phyloP scores from a whole-genome alignment of 73 alveolate species.

The Paramecium tetraurelia region DNA sequence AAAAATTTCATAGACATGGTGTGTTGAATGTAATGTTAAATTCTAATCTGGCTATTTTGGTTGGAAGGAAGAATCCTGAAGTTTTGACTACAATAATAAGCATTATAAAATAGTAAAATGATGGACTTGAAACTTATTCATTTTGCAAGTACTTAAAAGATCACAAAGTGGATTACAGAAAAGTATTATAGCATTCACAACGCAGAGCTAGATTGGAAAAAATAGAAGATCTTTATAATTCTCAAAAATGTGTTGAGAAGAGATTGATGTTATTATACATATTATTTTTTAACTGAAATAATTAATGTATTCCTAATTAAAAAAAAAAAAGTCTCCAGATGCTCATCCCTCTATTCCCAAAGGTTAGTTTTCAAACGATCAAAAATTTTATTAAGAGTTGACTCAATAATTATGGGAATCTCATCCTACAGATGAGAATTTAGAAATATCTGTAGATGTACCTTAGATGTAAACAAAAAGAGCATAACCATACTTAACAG shows the following conservation, averaged over 20 bases:
- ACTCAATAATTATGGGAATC: constrained; percentile 44
- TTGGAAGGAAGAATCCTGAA: not conserved
- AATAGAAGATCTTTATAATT: not conserved
- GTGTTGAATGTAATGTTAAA: not conserved
- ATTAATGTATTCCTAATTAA: not conserved
- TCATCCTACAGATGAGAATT: constrained; percentile 30
- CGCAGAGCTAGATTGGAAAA: not conserved
- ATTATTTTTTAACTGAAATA: not conserved
- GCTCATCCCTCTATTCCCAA: not conserved
- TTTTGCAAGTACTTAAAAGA: not conserved
- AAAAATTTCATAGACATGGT: not conserved
- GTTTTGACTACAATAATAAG: not conserved
- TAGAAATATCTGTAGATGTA: not conserved
- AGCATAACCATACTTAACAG: not conserved
- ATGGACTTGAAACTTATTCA: not conserved
- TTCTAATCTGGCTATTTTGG: not conserved
- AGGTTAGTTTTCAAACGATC: constrained; percentile 17
- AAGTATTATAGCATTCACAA: not conserved
- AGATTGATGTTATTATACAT: not conserved
- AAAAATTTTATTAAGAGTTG: constrained; percentile 17
- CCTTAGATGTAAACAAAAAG: constrained; percentile 2
- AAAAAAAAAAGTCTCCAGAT: not conserved
- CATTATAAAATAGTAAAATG: not conserved
- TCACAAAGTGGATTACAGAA: not conserved
- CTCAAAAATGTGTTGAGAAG: not conserved